phyloP scores from a whole-genome alignment of 768 basidiomycete genomes.

The Kwoniella sp. region DNA sequence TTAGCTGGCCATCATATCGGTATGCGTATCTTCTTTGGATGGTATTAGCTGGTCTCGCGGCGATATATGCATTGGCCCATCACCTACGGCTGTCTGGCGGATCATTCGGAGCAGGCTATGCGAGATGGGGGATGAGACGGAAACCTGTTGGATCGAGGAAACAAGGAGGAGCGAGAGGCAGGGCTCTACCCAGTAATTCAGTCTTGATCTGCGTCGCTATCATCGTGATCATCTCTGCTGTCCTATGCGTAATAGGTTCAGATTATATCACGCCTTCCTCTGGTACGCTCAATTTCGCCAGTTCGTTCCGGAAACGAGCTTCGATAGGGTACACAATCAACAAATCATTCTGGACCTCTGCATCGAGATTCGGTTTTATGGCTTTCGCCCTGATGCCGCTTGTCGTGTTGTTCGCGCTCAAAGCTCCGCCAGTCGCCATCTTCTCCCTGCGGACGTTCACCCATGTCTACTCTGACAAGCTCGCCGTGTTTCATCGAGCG shows the following conservation, averaged over 20 bases:
- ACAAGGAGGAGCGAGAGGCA: conserved; percentile 23
- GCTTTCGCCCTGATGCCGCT: conserved; percentile 73
- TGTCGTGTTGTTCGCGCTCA: conserved; percentile 70
- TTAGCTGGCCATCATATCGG: conserved; percentile 51
- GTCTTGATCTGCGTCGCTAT: conserved; percentile 63
- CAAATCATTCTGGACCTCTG: conserved; percentile 73
- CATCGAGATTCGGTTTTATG: conserved; percentile 68
- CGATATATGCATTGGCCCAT: conserved; percentile 49
- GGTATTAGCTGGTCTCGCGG: conserved; percentile 38
- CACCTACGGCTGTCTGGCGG: conserved; percentile 50
- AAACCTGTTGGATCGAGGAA: conserved; percentile 36
- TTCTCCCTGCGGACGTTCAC: conserved; percentile 67
- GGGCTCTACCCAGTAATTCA: conserved; percentile 64
- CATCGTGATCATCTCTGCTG: conserved; percentile 59
- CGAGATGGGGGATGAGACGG: conserved; percentile 58
- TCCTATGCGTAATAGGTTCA: conserved; percentile 64
- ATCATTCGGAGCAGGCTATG: conserved; percentile 62
- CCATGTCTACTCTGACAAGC: conserved; percentile 74
- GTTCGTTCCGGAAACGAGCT: conserved; percentile 52
- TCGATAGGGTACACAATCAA: conserved; percentile 63
- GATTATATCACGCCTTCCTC: conserved; percentile 67
- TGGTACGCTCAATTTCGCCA: conserved; percentile 59
- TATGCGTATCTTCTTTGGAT: conserved; percentile 55
- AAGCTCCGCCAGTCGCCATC: conserved; percentile 67
- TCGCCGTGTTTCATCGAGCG: conserved; percentile 72